Percentiles rank a stretch among this genome's conserved stretches.
Conservation (phyloP, 345 rosid genomes). For the Pseudoturritis turrita region DNA sequence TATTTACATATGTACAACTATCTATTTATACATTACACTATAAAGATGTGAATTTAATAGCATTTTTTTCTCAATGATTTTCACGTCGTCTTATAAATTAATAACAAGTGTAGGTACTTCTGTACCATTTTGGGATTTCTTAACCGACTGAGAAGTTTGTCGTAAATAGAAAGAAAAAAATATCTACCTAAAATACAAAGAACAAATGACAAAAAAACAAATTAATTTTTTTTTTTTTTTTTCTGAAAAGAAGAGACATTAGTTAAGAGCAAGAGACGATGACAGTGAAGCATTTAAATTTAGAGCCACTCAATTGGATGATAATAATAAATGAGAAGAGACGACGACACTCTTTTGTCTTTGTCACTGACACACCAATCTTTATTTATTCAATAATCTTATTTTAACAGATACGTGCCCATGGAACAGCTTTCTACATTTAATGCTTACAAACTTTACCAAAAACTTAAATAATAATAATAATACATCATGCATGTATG, state of each 20-base stretch:
- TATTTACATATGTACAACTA: background rate
- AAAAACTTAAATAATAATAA: too few species aligned
- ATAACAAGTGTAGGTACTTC: background rate
- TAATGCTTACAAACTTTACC: constrained; percentile 17
- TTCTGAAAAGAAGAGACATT: background rate
- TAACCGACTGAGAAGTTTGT: background rate
- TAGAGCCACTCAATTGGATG: constrained; percentile 16
- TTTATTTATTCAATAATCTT: background rate
- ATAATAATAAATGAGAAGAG: constrained; percentile 19
- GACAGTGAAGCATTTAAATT: constrained; percentile 11
- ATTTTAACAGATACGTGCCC: constrained; percentile 6
- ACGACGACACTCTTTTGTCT: constrained; percentile 26
- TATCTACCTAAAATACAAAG: constrained; percentile 18
- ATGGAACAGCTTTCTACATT: constrained; percentile 25
- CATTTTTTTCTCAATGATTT: background rate
- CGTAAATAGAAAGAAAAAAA: background rate
- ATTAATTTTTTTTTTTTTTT: background rate
- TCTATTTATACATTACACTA: background rate
- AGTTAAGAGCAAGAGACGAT: background rate
- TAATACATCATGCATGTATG: too few species aligned
- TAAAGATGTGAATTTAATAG: background rate
- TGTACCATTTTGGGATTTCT: background rate
- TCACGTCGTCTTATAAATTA: background rate
- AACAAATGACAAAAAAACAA: background rate
- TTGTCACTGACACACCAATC: constrained; percentile 13